Evolutionary conservation across 2,329 filamentous ascomycete species (phyloP).

Genomic region (Juglanconis sp.): DNA sequence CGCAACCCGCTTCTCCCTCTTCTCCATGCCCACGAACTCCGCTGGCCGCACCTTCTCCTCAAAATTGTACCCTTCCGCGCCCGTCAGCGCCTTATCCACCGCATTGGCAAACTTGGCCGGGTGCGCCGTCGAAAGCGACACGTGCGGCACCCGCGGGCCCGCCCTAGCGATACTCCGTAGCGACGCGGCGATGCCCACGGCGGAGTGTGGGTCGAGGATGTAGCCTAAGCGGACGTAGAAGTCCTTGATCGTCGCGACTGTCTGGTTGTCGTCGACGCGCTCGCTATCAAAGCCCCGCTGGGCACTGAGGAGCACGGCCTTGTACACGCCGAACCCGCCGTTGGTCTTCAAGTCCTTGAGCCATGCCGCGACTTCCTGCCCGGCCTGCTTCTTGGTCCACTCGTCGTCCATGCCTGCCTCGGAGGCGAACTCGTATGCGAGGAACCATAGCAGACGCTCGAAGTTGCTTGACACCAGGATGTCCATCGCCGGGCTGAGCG

Average conservation of each 20-base stretch:
- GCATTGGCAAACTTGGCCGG: constrained; percentile 91
- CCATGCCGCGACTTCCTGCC: constrained; percentile 76
- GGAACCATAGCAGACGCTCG: constrained; percentile 90
- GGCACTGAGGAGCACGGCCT: constrained; percentile 68
- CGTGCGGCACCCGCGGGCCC: constrained; percentile 58
- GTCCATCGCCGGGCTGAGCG: constrained; percentile 93
- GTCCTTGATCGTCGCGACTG: constrained; percentile 61
- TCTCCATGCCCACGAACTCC: constrained; percentile 77
- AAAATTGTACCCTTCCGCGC: constrained; percentile 72
- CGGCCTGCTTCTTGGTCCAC: constrained; percentile 66
- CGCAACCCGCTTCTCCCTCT: constrained; percentile 71
- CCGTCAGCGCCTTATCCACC: constrained; percentile 74
- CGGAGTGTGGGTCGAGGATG: constrained; percentile 88
- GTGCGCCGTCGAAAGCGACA: constrained; percentile 89
- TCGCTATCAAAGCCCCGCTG: constrained; percentile 79
- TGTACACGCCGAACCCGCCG: constrained; percentile 78
- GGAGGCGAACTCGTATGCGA: constrained; percentile 69
- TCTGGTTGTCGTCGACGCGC: constrained; percentile 63
- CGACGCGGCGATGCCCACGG: constrained; percentile 79
- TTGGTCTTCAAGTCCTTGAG: constrained; percentile 74
- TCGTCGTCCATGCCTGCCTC: constrained; percentile 59
- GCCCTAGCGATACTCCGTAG: constrained; percentile 61
- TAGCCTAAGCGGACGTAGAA: constrained; percentile 57
- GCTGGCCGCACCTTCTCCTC: constrained; percentile 69
- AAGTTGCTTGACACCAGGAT: constrained; percentile 96